Conservation (phyloP, 2,329 filamentous ascomycete species). For the Diatrype stigma region DNA sequence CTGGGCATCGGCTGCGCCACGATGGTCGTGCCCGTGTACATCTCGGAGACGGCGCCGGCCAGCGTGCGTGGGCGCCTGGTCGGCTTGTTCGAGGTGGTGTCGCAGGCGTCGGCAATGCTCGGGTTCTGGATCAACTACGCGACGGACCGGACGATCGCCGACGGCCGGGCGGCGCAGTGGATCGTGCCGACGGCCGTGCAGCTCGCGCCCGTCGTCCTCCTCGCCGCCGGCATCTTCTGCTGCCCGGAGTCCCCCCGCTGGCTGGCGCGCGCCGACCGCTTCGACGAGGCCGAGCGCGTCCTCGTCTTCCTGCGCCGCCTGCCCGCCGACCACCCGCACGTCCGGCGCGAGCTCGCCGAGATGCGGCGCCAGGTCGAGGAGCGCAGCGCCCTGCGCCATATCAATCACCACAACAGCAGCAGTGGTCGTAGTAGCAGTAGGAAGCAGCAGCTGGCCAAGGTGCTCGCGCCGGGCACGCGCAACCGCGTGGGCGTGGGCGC, state of each 20-base stretch:
- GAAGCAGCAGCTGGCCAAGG: conserved; percentile 27
- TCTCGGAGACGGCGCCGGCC: conserved; percentile 52
- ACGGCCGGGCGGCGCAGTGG: conserved; percentile 31
- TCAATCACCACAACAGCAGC: too few relatives aligned
- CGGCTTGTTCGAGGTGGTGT: conserved; percentile 47
- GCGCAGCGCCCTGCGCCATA: conserved; percentile 22
- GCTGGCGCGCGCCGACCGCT: conserved; percentile 27
- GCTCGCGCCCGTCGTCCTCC: conserved; percentile 33
- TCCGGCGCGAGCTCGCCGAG: conserved; percentile 52
- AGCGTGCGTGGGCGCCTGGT: conserved; percentile 49
- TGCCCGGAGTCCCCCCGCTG: conserved; percentile 2
- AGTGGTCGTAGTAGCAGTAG: too few relatives aligned
- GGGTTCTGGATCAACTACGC: conserved; percentile 36
- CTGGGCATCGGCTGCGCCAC: conserved; percentile 46
- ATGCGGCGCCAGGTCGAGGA: conserved; percentile 52
- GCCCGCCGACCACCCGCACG: conserved; percentile 47
- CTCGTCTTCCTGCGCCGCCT: conserved; percentile 44
- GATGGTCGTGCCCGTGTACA: conserved; percentile 54
- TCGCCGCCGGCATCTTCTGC: conserved; percentile 30
- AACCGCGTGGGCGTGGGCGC: conserved; percentile 46
- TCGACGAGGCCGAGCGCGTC: conserved; percentile 35
- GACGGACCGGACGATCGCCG: conserved; percentile 10
- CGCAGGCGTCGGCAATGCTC: conserved; percentile 46
- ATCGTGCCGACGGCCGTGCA: conserved; percentile 40
- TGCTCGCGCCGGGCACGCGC: conserved; percentile 32